Conservation (phyloP, 805 yeast species). For the Candida insectorum region DNA sequence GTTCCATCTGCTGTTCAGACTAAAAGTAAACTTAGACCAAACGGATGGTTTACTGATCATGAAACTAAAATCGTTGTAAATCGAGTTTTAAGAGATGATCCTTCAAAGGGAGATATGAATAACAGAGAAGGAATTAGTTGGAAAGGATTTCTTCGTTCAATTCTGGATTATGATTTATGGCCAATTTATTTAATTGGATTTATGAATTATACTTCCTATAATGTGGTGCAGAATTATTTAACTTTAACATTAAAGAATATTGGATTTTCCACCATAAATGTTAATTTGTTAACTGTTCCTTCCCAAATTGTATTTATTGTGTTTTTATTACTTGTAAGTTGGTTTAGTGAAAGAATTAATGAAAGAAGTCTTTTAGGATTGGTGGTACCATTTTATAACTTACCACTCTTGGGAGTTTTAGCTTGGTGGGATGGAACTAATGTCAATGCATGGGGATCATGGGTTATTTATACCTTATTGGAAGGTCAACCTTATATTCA, state of each 20-base stretch:
- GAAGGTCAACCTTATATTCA: conserved; percentile 33
- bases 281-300: conserved; percentile 53
- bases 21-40: conserved; percentile 23
- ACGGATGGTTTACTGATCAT: conserved; percentile 21
- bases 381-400: conserved; percentile 60
- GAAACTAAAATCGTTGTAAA: conserved; percentile 21
- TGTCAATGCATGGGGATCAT: conserved; percentile 58
- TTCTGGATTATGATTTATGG: conserved; percentile 18
- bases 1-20: conserved; percentile 53
- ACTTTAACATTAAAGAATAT: conserved; percentile 43
- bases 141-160: conserved; percentile 9
- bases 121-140: conserved; percentile 18
- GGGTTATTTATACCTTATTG: conserved; percentile 59
- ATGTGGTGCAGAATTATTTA: conserved; percentile 32
- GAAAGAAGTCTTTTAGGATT: conserved; percentile 54
- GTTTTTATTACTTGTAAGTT: conserved; percentile 25
- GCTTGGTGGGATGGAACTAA: conserved; percentile 43
- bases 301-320: conserved; percentile 2
- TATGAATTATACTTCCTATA: conserved; percentile 14
- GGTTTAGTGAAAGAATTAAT: conserved; percentile 32
- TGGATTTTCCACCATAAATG: conserved; percentile 50
- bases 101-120: conserved; percentile 22
- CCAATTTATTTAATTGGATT: conserved; percentile 34
- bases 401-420: conserved; percentile 48
- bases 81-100: conserved; percentile 21